phyloP scores from a whole-genome alignment of 306 rosid genomes.

The Citrullus amarus region DNA sequence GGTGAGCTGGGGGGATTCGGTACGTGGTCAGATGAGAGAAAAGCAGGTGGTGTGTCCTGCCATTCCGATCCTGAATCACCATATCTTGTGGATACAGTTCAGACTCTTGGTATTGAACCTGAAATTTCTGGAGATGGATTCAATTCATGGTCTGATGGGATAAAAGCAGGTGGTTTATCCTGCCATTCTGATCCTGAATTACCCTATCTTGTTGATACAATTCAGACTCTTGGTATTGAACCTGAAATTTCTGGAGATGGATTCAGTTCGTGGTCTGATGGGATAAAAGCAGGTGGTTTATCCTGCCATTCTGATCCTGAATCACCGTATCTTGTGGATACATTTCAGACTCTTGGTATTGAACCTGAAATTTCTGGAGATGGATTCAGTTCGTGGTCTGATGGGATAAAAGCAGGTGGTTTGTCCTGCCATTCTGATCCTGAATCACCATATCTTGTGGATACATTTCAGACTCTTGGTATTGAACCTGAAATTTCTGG shows the following conservation, averaged over 20 bases:
- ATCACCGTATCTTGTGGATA: neutral
- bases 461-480: neutral
- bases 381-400: slow-evolving; percentile 1
- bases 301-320: slow-evolving; percentile 5
- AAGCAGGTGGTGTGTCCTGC: slow-evolving; percentile 1
- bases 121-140: neutral
- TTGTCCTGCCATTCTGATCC: slow-evolving; percentile 10
- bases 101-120: neutral
- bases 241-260: neutral
- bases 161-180: slow-evolving; percentile 13
- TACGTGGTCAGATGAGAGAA: neutral
- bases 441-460: neutral
- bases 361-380: neutral
- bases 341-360: neutral
- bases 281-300: slow-evolving; percentile 17
- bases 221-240: neutral
- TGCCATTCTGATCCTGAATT: slow-evolving; percentile 7
- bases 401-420: slow-evolving; percentile 16
- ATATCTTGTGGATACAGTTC: neutral
- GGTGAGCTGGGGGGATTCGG: slow-evolving; percentile 18
- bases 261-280: slow-evolving; percentile 6
- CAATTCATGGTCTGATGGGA: slow-evolving; percentile 11
- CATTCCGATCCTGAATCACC: neutral
- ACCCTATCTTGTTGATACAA: neutral
- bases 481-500: neutral